Base-by-base conservation (phyloP, 768 basidiomycete species). In the Auriscalpium vulgare region DNA sequence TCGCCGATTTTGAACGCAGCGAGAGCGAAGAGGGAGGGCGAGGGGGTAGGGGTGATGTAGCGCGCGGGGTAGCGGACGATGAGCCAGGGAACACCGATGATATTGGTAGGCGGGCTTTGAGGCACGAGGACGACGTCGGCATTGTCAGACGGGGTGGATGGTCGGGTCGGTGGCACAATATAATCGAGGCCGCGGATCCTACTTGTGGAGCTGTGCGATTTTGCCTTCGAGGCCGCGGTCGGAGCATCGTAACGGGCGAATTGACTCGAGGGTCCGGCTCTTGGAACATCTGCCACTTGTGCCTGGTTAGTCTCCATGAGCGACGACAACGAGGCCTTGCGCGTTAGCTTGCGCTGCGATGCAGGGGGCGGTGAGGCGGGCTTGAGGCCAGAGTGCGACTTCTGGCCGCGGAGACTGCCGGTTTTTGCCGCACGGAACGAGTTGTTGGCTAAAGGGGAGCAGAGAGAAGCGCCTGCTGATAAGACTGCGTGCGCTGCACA, bases 71-170 rank as follows among this genome's bases (percentile, higher is more conserved):
- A 70, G 65, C 47, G 69, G 60, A 48, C 67, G 62, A 47, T 19
- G 78, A 67, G 16, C 72, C 68, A 37, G 80, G 78, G 68, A 93
- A 95, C 16, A 94, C 78, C 50, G 85, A 76, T n/a, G 85, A 83
- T 37, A 95, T 76, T 0, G 90, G 74, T 37, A 89, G 83, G 43
- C 93, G 80, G 3, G 82, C 73, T 72, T 88, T 91, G 34, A 84
- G 71, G 47, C 88, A 82, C 5, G 84, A 81, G 51, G 71, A 70
- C 9, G 86, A 84, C 6, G 88, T 91, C 1, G 92, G 92, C 87
- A 93, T 87, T 23, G 92, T 95, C 51, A 94, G 76, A 51, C 90
- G 90, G 88, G 2, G 91, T 91, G 23, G 82, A 84, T 1, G 89
- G 88, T 23, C 89, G 79, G 13, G 86, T 80, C 8, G 88, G 85